Conservation (phyloP, 345 rosid species). For the Dipteronia sinensis region DNA sequence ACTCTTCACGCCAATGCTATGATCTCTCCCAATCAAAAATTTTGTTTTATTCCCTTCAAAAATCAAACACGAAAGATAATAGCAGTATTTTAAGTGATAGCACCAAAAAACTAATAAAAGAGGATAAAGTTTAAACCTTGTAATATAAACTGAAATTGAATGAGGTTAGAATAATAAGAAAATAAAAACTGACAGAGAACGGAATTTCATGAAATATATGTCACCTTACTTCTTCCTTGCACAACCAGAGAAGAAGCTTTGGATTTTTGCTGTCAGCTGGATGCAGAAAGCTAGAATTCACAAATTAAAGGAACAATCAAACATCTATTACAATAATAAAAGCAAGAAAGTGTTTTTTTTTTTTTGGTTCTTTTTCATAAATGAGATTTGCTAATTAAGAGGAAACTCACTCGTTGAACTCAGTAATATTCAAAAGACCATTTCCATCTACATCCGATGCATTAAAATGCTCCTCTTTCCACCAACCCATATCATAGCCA, state of each 20-base stretch:
- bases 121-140: not conserved
- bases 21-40: not conserved
- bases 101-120: not conserved
- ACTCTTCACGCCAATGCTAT: not conserved
- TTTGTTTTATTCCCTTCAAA: not conserved
- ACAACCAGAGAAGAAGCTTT: slow-evolving; percentile 76
- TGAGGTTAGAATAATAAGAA: not conserved
- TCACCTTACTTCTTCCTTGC: slow-evolving; percentile 97
- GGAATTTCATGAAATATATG: slow-evolving; percentile 11
- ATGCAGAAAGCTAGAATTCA: slow-evolving; percentile 76
- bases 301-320: slow-evolving; percentile 11
- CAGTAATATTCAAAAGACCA: slow-evolving; percentile 79
- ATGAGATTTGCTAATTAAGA: slow-evolving; percentile 13
- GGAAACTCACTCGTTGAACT: slow-evolving; percentile 88
- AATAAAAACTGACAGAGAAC: not conserved
- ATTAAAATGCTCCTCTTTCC: slow-evolving; percentile 96
- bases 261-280: slow-evolving; percentile 94
- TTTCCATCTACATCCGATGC: slow-evolving; percentile 96
- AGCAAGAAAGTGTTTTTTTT: not conserved
- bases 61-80: not conserved
- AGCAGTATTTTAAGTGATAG: not conserved
- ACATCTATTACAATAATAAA: slow-evolving; percentile 4
- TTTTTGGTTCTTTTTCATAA: not conserved
- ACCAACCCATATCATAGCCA: slow-evolving; percentile 96
- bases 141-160: not conserved